Conservation (phyloP, 495 filamentous ascomycete species). For the Penicillium bovifimosum region DNA sequence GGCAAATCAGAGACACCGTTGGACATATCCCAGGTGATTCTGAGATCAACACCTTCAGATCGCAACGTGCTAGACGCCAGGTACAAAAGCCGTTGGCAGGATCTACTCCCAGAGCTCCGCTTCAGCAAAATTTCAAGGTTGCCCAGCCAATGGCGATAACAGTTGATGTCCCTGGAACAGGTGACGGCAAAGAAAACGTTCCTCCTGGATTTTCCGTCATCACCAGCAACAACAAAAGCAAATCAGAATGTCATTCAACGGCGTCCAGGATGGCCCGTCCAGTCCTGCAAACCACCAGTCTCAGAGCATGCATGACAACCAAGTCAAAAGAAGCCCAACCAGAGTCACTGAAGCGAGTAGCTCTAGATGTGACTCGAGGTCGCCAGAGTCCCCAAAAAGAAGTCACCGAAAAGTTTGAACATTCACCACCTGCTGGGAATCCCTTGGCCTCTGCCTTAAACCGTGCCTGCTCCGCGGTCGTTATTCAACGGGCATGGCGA, state of each 20-base stretch:
- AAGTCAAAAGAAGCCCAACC: background rate
- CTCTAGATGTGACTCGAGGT: constrained; percentile 9
- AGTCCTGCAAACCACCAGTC: constrained; percentile 1
- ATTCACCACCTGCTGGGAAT: background rate
- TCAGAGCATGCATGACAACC: background rate
- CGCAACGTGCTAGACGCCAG: constrained; percentile 25
- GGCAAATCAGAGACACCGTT: background rate
- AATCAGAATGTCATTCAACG: background rate
- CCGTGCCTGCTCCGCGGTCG: background rate
- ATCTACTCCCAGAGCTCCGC: constrained; percentile 28
- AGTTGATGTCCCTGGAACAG: constrained; percentile 37
- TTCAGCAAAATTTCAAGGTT: constrained; percentile 34
- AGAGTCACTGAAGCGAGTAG: background rate
- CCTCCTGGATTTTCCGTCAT: constrained; percentile 30
- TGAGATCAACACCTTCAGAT: constrained; percentile 23
- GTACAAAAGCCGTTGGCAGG: constrained; percentile 24
- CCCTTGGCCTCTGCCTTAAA: background rate
- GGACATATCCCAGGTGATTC: constrained; percentile 11
- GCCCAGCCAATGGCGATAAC: constrained; percentile 26
- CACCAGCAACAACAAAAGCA: constrained; percentile 16
- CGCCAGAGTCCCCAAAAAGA: background rate
- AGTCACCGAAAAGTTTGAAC: background rate
- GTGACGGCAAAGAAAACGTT: constrained; percentile 47
- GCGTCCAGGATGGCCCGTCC: background rate
- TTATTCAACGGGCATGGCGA: constrained; percentile 1